Evolutionary conservation across 2,329 filamentous ascomycete species (phyloP).

Genomic region (Hymenoscyphus fraxineus): DNA sequence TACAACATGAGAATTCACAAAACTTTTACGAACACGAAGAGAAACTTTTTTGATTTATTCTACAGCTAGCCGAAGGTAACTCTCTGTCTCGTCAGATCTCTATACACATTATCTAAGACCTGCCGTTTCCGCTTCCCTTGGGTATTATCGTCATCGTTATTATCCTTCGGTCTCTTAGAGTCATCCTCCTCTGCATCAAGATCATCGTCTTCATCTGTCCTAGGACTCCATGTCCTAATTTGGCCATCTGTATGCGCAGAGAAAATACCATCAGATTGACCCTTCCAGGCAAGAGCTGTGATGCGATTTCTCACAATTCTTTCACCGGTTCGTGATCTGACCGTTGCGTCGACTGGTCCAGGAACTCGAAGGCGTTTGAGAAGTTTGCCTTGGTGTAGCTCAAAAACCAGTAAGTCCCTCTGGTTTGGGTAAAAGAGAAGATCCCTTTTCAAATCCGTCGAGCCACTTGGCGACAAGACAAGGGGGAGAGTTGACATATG

Average conservation of each 20-base stretch:
- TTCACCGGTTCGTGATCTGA: constrained; percentile 45
- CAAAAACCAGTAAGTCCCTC: constrained; percentile 73
- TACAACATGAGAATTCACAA: too few species aligned
- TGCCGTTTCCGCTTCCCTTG: constrained; percentile 67
- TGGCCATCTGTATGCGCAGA: constrained; percentile 81
- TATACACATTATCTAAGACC: constrained; percentile 75
- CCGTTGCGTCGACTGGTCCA: constrained; percentile 49
- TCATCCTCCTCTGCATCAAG: constrained; percentile 39
- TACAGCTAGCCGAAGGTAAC: constrained; percentile 55
- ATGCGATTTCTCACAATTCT: constrained; percentile 63
- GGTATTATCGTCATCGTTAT: constrained; percentile 45
- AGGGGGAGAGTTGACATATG: constrained; percentile 59
- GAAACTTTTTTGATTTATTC: not conserved
- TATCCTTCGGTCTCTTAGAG: constrained; percentile 28
- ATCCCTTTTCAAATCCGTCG: constrained; percentile 56
- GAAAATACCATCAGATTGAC: constrained; percentile 65
- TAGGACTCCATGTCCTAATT: constrained; percentile 74
- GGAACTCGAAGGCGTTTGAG: constrained; percentile 67
- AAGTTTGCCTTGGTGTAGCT: constrained; percentile 72
- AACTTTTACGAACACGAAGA: not conserved
- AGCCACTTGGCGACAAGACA: constrained; percentile 57
- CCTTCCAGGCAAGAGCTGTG: constrained; percentile 71
- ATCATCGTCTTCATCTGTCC: constrained; percentile 48
- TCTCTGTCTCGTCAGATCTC: constrained; percentile 67
- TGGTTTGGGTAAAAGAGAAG: constrained; percentile 79